Evolutionary conservation across 2,329 filamentous ascomycete genomes (phyloP).

Genomic region (Thielaviopsis punctulata): DNA sequence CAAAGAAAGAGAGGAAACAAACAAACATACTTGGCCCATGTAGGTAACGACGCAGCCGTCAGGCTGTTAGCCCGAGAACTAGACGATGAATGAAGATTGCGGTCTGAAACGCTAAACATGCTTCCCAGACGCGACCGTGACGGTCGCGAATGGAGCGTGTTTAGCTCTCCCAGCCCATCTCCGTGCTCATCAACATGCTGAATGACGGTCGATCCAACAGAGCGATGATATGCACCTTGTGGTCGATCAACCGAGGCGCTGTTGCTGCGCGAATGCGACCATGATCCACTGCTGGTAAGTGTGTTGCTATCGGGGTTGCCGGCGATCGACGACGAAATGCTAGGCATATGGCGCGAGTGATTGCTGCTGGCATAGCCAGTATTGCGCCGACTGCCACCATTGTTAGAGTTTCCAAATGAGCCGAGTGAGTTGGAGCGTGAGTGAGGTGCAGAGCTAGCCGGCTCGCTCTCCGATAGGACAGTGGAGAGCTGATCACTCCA

Average conservation of each 20-base stretch:
- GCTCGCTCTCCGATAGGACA: conserved; percentile 44
- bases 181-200: conserved; percentile 46
- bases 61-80: conserved; percentile 33
- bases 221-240: conserved; percentile 25
- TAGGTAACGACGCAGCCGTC: conserved; percentile 27
- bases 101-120: conserved; percentile 34
- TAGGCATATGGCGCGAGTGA: conserved; percentile 37
- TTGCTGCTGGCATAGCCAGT: conserved; percentile 33
- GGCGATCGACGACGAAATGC: conserved; percentile 37
- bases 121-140: conserved; percentile 35
- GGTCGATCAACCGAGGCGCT: conserved; percentile 34
- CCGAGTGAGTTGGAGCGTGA: conserved; percentile 24
- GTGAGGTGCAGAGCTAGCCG: conserved; percentile 21
- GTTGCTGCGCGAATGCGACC: conserved; percentile 24
- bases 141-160: conserved; percentile 32
- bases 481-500: conserved; percentile 49
- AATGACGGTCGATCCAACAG: conserved; percentile 18
- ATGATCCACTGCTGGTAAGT: conserved; percentile 14
- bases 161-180: conserved; percentile 44
- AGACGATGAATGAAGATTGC: conserved; percentile 33
- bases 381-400: conserved; percentile 15
- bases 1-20: background rate
- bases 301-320: conserved; percentile 13
- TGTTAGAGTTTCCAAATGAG: conserved; percentile 23
- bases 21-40: conserved; percentile 33